Conservation (phyloP, 1,139 yeast genomes). For the Pichia sp. region DNA sequence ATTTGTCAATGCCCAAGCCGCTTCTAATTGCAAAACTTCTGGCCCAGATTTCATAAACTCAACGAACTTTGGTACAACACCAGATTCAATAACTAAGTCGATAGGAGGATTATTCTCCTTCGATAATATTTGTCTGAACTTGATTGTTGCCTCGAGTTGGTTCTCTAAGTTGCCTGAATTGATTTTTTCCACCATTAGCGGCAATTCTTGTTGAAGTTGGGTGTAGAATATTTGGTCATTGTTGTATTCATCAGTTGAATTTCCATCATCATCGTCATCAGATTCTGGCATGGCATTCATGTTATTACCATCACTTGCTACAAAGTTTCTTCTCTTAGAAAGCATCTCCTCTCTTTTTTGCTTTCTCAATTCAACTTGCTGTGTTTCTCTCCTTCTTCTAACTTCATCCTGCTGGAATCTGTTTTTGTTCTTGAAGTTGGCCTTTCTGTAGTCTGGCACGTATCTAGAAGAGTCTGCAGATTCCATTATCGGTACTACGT, state of each 20-base stretch:
- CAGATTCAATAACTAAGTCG: conserved; percentile 85
- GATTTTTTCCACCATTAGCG: conserved; percentile 79
- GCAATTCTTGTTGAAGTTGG: conserved; percentile 71
- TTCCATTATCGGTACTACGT: conserved; percentile 8
- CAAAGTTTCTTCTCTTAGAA: conserved; percentile 84
- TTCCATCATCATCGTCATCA: conserved; percentile 43
- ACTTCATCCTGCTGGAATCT: conserved; percentile 93
- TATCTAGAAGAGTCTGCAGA: conserved; percentile 68
- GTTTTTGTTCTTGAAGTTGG: conserved; percentile 91
- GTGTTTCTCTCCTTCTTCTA: conserved; percentile 96
- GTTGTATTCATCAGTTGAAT: conserved; percentile 34
- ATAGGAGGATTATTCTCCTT: conserved; percentile 98
- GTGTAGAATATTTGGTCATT: conserved; percentile 50
- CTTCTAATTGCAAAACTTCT: conserved; percentile 89
- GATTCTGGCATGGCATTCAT: conserved; percentile 17
- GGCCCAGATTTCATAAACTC: conserved; percentile 76
- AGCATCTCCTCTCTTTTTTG: conserved; percentile 94
- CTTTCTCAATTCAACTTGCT: conserved; percentile 93
- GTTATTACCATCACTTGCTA: conserved; percentile 29
- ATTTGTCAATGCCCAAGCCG: conserved; percentile 98
- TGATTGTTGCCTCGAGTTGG: conserved; percentile 85
- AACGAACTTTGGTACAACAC: conserved; percentile 89
- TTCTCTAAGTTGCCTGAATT: conserved; percentile 71
- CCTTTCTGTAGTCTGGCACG: conserved; percentile 96
- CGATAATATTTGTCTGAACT: conserved; percentile 87